Base-by-base conservation (phyloP, 2,329 filamentous ascomycete genomes). In the Colletotrichum sp. region DNA sequence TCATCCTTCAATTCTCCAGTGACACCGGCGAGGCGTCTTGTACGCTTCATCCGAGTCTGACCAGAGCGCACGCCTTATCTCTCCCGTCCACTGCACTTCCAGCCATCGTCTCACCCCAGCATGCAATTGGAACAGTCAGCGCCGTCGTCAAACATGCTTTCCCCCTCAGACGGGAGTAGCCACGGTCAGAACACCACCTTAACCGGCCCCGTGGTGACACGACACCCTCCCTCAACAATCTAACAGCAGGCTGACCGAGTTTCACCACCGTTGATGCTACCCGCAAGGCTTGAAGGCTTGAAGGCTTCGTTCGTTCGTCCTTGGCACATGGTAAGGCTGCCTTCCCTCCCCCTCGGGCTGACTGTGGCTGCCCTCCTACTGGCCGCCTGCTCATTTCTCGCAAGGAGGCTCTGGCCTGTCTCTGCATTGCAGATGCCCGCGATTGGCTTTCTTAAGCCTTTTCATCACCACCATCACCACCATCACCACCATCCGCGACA, bases 141-240 rank as follows among this genome's bases (percentile, higher is more conserved):
- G 60, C 30, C 68, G 66, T 65, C n/a, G 39, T 69, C 55, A 32
- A 60, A 49, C 67, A 74, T 59, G 34, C 28, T 62, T 70, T 73
- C 24, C n/a, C 64, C 60, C 66, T 68, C 63, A 28, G 71, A 32
- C 67, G 67, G 67, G 71, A 74, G 32, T 15, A 71, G 67, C 71
- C 71, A 71, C 32, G 6, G n/a, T 13, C 13, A 32, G 21, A 71
- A n/a, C 70, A 60, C 52, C 26, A 36, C 16, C 70, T 34, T 36
- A 16, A 52, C 52, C 36, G 55, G 36, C 34, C 21, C 55, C n/a
- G 13, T 26, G 55, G 55, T 72, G 55, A 52, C 66, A 73, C 71
- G 8, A 30, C 30, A 30, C 15, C 15, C 10, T 62, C 18, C n/a
- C 49, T 4, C 15, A 15, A 36, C 52, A 8, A 36, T 32, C 34